phyloP scores from a whole-genome alignment of 345 rosid genomes.

The Euclidium syriacum region DNA sequence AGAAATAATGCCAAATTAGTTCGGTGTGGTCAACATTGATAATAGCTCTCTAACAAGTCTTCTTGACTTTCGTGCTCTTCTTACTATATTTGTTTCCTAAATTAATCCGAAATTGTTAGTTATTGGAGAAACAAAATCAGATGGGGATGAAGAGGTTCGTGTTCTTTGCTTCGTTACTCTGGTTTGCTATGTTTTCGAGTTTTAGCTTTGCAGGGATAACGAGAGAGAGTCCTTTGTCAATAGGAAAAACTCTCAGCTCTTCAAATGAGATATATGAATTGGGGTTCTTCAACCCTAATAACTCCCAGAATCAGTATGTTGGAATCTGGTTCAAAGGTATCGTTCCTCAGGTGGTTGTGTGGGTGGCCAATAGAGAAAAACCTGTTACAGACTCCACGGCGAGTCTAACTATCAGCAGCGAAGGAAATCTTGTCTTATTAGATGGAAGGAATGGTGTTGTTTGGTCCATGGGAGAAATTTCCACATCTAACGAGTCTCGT shows the following conservation, averaged over 20 bases:
- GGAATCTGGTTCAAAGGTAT: conserved; percentile 34
- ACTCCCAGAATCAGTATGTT: conserved; percentile 9
- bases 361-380: conserved; percentile 19
- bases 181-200: not conserved
- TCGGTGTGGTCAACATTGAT: too few relatives aligned
- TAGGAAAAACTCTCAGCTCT: conserved; percentile 16
- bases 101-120: too few relatives aligned
- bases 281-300: conserved; percentile 23
- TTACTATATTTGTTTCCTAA: too few relatives aligned
- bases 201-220: conserved; percentile 4
- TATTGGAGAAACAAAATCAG: too few relatives aligned
- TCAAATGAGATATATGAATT: conserved; percentile 11
- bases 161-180: too few relatives aligned
- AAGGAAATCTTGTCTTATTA: not conserved
- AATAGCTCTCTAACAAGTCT: too few relatives aligned
- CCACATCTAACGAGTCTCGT: too few relatives aligned
- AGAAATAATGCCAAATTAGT: too few relatives aligned
- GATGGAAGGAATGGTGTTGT: not conserved
- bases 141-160: too few relatives aligned
- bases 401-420: not conserved
- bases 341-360: conserved; percentile 14
- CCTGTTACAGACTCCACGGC: not conserved
- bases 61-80: too few relatives aligned
- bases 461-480: not conserved
- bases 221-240: not conserved